Percentiles rank a stretch among this genome's conserved stretches.
These are phyloP conservation scores for Coemansia sp. DNA, from an alignment of 192 early-diverging fungal species.

Conservation along the genomic window DNA sequence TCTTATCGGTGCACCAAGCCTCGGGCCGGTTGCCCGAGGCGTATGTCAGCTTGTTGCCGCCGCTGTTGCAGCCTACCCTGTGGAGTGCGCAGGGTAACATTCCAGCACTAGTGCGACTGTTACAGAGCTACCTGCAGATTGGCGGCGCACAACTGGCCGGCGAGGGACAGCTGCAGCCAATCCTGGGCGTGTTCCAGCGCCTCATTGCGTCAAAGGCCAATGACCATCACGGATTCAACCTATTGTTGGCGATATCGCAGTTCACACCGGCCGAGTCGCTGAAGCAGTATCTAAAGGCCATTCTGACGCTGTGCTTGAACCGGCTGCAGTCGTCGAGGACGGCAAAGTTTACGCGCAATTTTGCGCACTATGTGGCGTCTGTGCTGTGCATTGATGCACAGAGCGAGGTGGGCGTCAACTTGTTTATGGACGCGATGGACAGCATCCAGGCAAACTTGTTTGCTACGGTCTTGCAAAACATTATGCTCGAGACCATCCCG, in stretches of 20 bases:
- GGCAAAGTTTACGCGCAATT: slow-evolving; percentile 35
- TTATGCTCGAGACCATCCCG: slow-evolving; percentile 44
- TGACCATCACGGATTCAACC: slow-evolving; percentile 83
- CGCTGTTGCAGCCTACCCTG: slow-evolving; percentile 79
- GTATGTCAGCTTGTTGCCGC: slow-evolving; percentile 73
- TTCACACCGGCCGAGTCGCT: slow-evolving; percentile 70
- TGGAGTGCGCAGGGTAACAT: slow-evolving; percentile 92
- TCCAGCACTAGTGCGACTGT: slow-evolving; percentile 87
- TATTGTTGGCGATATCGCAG: slow-evolving; percentile 76
- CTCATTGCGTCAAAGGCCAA: slow-evolving; percentile 80
- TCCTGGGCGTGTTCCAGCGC: slow-evolving; percentile 94
- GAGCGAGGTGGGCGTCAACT: slow-evolving; percentile 13
- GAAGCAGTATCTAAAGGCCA: slow-evolving; percentile 57
- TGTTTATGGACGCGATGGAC: slow-evolving; percentile 45
- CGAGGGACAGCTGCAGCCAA: slow-evolving; percentile 70
- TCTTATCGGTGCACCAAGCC: slow-evolving; percentile 74
- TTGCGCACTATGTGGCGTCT: slow-evolving; percentile 43
- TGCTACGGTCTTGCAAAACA: slow-evolving; percentile 37
- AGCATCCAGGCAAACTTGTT: slow-evolving; percentile 46
- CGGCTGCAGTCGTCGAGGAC: slow-evolving; percentile 53
- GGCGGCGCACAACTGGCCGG: slow-evolving; percentile 69
- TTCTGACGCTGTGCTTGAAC: slow-evolving; percentile 61
- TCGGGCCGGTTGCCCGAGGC: slow-evolving; percentile 60
- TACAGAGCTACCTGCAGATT: slow-evolving; percentile 83
- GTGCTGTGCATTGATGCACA: slow-evolving; percentile 38